A percentile compares a stretch with the other conserved stretches of the same genome.
Evolutionary conservation across 2,329 filamentous ascomycete species (phyloP).

Genomic region (Magnaporthiopsis incrustans): DNA sequence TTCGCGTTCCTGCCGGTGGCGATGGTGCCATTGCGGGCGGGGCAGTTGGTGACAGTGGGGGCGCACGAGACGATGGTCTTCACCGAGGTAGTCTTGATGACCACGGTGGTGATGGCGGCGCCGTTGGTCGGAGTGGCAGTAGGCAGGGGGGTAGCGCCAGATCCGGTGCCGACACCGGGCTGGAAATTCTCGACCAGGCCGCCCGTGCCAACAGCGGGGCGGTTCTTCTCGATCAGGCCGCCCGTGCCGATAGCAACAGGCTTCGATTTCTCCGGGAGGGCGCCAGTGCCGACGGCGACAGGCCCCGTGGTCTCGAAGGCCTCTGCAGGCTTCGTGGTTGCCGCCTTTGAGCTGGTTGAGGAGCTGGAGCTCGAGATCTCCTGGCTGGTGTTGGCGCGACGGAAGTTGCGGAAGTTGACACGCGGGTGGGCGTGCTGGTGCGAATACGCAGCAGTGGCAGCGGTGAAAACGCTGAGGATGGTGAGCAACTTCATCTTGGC

Average conservation of each 20-base stretch:
- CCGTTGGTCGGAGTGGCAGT: not conserved
- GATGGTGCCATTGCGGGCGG: slow-evolving; percentile 14
- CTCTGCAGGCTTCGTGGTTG: not conserved
- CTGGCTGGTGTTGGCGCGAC: slow-evolving; percentile 1
- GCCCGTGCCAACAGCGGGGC: not conserved
- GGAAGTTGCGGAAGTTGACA: slow-evolving; percentile 9
- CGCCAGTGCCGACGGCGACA: slow-evolving; percentile 1
- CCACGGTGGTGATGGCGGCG: slow-evolving; percentile 11
- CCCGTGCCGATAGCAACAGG: not conserved
- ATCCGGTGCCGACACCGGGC: not conserved
- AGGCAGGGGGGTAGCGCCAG: not conserved
- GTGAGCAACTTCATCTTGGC: slow-evolving; percentile 7
- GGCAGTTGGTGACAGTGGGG: slow-evolving; percentile 15
- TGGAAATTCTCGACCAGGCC: not conserved
- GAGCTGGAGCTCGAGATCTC: not conserved
- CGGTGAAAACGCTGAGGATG: slow-evolving; percentile 4
- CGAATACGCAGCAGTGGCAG: slow-evolving; percentile 4
- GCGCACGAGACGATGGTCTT: slow-evolving; percentile 22
- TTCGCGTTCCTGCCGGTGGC: slow-evolving; percentile 23
- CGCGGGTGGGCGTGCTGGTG: slow-evolving; percentile 6
- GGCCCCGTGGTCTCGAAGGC: not conserved
- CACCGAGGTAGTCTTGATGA: slow-evolving; percentile 32
- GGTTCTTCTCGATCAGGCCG: not conserved
- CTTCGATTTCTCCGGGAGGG: not conserved
- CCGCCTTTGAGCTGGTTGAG: not conserved